phyloP scores from a whole-genome alignment of 768 basidiomycete genomes.

The Auricularia sp. region DNA sequence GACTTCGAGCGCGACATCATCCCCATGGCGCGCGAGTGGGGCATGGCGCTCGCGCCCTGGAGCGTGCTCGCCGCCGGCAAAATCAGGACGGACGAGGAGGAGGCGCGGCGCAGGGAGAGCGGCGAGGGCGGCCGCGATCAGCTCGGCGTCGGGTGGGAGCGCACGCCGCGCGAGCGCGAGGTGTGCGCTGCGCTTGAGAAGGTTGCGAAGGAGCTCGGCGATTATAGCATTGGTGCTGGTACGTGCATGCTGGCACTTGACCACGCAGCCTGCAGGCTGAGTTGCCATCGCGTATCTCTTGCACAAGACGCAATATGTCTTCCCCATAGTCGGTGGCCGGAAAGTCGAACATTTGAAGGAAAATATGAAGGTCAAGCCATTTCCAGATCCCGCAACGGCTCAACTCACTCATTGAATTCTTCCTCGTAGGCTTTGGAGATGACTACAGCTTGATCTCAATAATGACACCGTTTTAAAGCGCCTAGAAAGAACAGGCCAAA shows the following conservation, averaged over 20 bases:
- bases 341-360: constrained; percentile 16
- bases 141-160: constrained; percentile 3
- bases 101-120: constrained; percentile 14
- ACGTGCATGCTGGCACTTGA: constrained; percentile 8
- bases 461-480: no score
- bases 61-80: not conserved
- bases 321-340: constrained; percentile 17
- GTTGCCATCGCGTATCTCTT: constrained; percentile 21
- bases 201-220: constrained; percentile 41
- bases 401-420: no score
- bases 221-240: constrained; percentile 39
- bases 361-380: no score
- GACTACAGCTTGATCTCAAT: no score
- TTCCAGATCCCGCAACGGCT: no score
- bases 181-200: constrained; percentile 17
- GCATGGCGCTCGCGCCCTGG: constrained; percentile 9
- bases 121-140: constrained; percentile 15
- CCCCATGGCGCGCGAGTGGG: constrained; percentile 26
- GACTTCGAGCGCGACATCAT: constrained; percentile 33
- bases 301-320: constrained; percentile 19
- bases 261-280: no score
- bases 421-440: no score
- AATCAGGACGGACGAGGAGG: constrained; percentile 19
- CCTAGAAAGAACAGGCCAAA: no score
- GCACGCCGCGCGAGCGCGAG: constrained; percentile 7